Percentiles rank a stretch among this genome's conserved stretches.
These are phyloP conservation scores for Cadophora gregata DNA, from an alignment of 2,329 filamentous ascomycete genomes.

Conservation along the genomic window DNA sequence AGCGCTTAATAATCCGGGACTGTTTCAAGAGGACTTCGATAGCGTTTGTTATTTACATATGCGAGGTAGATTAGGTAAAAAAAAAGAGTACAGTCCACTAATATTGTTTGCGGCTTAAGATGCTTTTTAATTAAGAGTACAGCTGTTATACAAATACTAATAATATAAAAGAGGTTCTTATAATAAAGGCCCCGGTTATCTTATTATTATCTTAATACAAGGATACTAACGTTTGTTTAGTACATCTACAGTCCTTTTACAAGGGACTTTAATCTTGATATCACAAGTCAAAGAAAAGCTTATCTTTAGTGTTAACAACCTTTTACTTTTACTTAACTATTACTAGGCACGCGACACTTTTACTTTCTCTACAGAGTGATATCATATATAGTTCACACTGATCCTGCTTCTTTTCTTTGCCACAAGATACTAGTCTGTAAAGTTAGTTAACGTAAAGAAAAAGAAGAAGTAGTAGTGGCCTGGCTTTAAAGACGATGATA, in stretches of 20 bases:
- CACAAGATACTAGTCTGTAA: neutral
- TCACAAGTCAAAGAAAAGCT: too few relatives aligned
- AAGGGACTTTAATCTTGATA: neutral
- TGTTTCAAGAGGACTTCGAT: constrained; percentile 23
- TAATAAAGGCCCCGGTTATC: neutral
- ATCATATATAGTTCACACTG: neutral
- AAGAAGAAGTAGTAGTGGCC: neutral
- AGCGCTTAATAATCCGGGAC: constrained; percentile 18
- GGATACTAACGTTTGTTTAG: neutral
- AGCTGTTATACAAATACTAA: neutral
- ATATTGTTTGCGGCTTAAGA: neutral
- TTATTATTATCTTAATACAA: neutral
- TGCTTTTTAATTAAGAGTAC: neutral
- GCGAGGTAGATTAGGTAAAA: constrained; percentile 18
- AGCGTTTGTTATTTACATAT: constrained; percentile 3
- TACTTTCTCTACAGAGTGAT: too few relatives aligned
- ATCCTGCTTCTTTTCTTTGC: neutral
- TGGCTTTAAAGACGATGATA: too few relatives aligned
- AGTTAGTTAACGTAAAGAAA: neutral
- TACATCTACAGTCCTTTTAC: neutral
- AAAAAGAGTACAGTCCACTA: neutral
- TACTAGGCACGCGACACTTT: too few relatives aligned
- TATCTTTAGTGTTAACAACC: too few relatives aligned
- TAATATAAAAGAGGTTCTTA: neutral
- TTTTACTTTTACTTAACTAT: too few relatives aligned